phyloP scores from a whole-genome alignment of 345 rosid genomes.

The Nephelium lappaceum region DNA sequence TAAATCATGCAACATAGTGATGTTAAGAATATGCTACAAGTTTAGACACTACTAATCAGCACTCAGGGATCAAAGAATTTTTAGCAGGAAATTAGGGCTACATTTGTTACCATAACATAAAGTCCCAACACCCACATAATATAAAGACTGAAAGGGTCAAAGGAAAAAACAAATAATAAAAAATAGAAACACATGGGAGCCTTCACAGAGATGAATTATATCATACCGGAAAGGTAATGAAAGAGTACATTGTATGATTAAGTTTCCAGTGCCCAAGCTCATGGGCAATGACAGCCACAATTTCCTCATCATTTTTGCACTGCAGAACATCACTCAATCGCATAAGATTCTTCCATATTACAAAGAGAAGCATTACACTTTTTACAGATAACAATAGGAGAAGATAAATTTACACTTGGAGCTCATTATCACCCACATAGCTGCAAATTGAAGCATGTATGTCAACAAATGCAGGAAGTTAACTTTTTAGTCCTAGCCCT shows the following conservation, averaged over 20 bases:
- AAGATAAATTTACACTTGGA: neutral
- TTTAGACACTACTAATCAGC: neutral
- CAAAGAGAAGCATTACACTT: neutral
- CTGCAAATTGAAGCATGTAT: neutral
- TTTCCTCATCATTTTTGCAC: conserved; percentile 93
- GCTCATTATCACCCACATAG: neutral
- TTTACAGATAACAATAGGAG: conserved; percentile 1
- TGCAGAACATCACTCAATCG: conserved; percentile 36
- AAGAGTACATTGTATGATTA: conserved; percentile 89
- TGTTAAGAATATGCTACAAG: neutral
- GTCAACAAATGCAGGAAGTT: neutral
- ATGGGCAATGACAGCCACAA: conserved; percentile 97
- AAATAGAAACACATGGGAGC: neutral
- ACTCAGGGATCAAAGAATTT: neutral
- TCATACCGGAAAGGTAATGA: conserved; percentile 53
- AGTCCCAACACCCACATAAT: neutral
- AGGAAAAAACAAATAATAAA: neutral
- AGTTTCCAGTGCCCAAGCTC: conserved; percentile 99
- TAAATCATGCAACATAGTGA: neutral
- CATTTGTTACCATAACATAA: neutral
- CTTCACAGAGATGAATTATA: conserved; percentile 13
- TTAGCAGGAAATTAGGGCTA: too few species aligned
- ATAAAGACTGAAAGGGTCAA: neutral
- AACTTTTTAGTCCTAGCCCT: neutral
- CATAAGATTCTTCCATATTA: conserved; percentile 5